These are phyloP conservation scores for Emericellopsis cladophorae DNA, from an alignment of 2,329 filamentous ascomycete genomes.

Conservation along the genomic window DNA sequence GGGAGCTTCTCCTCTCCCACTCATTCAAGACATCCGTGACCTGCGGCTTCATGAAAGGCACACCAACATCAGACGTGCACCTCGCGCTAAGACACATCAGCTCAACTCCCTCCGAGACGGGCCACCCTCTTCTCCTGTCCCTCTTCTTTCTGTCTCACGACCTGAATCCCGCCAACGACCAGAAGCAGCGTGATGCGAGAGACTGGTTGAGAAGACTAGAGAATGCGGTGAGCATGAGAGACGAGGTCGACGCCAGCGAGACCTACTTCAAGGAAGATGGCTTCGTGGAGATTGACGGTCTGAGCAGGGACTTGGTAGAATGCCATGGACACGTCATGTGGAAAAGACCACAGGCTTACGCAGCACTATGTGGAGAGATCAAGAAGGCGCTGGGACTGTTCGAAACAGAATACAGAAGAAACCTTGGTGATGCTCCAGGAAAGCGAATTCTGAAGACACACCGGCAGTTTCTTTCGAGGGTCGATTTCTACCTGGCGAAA, in stretches of 20 bases:
- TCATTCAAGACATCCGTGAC: constrained; percentile 41
- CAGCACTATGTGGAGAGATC: constrained; percentile 37
- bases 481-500: constrained; percentile 50
- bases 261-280: constrained; percentile 30
- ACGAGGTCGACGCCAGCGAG: constrained; percentile 44
- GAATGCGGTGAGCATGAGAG: constrained; percentile 46
- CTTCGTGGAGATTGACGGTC: constrained; percentile 42
- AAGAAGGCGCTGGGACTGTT: constrained; percentile 33
- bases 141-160: constrained; percentile 47
- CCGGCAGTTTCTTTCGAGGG: constrained; percentile 12
- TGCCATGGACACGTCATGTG: constrained; percentile 50
- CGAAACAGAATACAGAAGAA: constrained; percentile 7
- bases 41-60: constrained; percentile 50
- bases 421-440: constrained; percentile 12
- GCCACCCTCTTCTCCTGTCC: constrained; percentile 46
- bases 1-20: constrained; percentile 51
- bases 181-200: constrained; percentile 49
- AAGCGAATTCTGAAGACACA: no score
- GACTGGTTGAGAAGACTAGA: constrained; percentile 50
- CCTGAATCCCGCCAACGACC: constrained; percentile 40
- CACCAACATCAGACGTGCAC: constrained; percentile 40
- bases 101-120: constrained; percentile 33
- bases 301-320: constrained; percentile 50
- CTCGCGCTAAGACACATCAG: constrained; percentile 35
- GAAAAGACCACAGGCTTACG: constrained; percentile 50